Evolutionary conservation across 2,329 filamentous ascomycete genomes (phyloP), one percentile per base, ranked within the genome.

Genomic region (Phaeosphaeriaceae sp.): DNA sequence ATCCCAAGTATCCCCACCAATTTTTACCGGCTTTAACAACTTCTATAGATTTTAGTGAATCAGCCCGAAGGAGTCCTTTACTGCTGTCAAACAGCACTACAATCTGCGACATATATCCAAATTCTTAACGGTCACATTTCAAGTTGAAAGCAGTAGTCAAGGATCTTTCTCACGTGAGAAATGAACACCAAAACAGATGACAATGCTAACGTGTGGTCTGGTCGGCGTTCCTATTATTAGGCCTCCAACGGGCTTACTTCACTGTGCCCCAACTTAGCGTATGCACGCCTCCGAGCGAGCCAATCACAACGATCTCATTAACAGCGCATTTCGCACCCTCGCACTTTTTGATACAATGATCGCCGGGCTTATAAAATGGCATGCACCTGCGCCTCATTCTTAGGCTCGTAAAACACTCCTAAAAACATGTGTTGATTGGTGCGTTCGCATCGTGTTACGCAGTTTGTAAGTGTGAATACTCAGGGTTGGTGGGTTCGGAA

Each of bases 321-420:
- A 44, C 32, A 18, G 29, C 34, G 28, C 34, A n/a, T 33, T 46
- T 46, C 42, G 42, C 26, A 29, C 42, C 13, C 37, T 53, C 46
- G 42, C 20, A 46, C 42, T 11, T 44, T 6, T 44, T 9, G 32
- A 33, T 18, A 42, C 18, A n/a, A 33, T 30, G 29, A 40, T 44
- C 30, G 29, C 20, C n/a, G 30, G 5, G 29, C 30, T 20, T 39
- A 15, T 23, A 33, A 16, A 42, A 48, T 26, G 15, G 13, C 18
- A 20, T 9, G 7, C 9, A 34, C 34, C 46, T 50, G 30, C 44
- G 51, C 47, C 47, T 43, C 42, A 11, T 28, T 20, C 15, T 21
- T 7, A 13, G 12, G n/a, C n/a, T 7, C 8, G 18, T 21, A 15
- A 18, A 9, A 34, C 32, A 6, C 28, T 17, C 17, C 32, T 13